These are phyloP conservation scores for Kluyveromyces wickerhamii DNA, from an alignment of 805 yeast species.

Conservation along the genomic window DNA sequence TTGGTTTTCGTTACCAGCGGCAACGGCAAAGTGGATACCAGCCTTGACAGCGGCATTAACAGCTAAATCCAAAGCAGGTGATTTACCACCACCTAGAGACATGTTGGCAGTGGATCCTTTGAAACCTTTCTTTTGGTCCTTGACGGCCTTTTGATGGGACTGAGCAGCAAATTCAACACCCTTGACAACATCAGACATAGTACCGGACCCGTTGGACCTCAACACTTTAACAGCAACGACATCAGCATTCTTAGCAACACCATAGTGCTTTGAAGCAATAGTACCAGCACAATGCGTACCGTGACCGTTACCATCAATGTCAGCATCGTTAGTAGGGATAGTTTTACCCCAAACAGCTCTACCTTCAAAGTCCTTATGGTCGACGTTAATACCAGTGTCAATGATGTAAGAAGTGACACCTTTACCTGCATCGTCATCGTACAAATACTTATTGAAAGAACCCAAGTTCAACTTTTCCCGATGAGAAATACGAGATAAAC, in stretches of 20 bases:
- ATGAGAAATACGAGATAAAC: slow-evolving; percentile 84
- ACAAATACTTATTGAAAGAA: slow-evolving; percentile 64
- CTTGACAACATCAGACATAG: slow-evolving; percentile 75
- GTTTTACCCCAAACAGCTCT: slow-evolving; percentile 86
- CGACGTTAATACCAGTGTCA: slow-evolving; percentile 78
- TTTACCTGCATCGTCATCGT: slow-evolving; percentile 65
- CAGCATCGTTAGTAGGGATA: slow-evolving; percentile 62
- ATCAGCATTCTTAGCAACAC: slow-evolving; percentile 76
- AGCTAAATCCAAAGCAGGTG: slow-evolving; percentile 79
- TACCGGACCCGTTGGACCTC: slow-evolving; percentile 74
- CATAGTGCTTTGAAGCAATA: slow-evolving; percentile 69
- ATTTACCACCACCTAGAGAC: slow-evolving; percentile 92
- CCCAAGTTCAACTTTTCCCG: slow-evolving; percentile 61
- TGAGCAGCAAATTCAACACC: slow-evolving; percentile 83
- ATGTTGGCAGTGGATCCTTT: slow-evolving; percentile 86
- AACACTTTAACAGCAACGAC: slow-evolving; percentile 80
- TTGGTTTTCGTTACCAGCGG: slow-evolving; percentile 91
- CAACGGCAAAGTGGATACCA: slow-evolving; percentile 89
- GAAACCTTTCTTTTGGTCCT: slow-evolving; percentile 51
- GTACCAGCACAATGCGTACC: slow-evolving; percentile 98
- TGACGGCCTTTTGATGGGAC: slow-evolving; percentile 47
- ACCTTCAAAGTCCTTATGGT: slow-evolving; percentile 72
- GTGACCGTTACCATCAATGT: slow-evolving; percentile 82
- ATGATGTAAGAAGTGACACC: slow-evolving; percentile 83
- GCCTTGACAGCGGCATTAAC: slow-evolving; percentile 84